These are phyloP conservation scores for Pseudogymnoascus destructans DNA, from an alignment of 2,329 filamentous ascomycete genomes.

Conservation along the genomic window DNA sequence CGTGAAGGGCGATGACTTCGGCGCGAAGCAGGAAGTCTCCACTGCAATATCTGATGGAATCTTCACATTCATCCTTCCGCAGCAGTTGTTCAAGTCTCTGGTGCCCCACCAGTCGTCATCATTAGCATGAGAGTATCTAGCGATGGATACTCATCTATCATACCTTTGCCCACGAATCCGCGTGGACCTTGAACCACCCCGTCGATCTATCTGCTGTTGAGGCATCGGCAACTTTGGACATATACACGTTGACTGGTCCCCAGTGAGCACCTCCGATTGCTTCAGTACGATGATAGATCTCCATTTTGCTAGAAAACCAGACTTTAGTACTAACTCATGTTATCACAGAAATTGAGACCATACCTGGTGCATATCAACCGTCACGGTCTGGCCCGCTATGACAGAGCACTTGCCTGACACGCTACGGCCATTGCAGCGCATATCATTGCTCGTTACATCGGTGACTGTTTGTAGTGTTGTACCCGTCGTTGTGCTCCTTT, in stretches of 20 bases:
- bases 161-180: slow-evolving; percentile 29
- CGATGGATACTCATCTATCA: background rate
- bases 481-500: no score
- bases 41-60: slow-evolving; percentile 5
- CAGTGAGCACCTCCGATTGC: slow-evolving; percentile 43
- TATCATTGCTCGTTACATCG: slow-evolving; percentile 34
- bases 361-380: slow-evolving; percentile 43
- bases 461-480: no score
- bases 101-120: background rate
- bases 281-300: slow-evolving; percentile 33
- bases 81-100: slow-evolving; percentile 18
- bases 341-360: background rate
- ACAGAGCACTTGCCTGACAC: slow-evolving; percentile 34
- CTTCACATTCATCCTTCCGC: slow-evolving; percentile 27
- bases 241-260: slow-evolving; percentile 40
- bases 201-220: slow-evolving; percentile 32
- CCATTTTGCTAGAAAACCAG: slow-evolving; percentile 27
- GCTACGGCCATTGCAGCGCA: slow-evolving; percentile 35
- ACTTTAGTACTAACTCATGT: background rate
- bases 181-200: slow-evolving; percentile 41
- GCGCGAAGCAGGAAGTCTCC: background rate
- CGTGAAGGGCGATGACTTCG: no score
- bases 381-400: slow-evolving; percentile 29
- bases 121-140: background rate
- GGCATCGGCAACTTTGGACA: slow-evolving; percentile 37